Evolutionary conservation across 2,329 filamentous ascomycete species (phyloP), one percentile per base, ranked within the genome.

Genomic region (Peltaster fructicola): DNA sequence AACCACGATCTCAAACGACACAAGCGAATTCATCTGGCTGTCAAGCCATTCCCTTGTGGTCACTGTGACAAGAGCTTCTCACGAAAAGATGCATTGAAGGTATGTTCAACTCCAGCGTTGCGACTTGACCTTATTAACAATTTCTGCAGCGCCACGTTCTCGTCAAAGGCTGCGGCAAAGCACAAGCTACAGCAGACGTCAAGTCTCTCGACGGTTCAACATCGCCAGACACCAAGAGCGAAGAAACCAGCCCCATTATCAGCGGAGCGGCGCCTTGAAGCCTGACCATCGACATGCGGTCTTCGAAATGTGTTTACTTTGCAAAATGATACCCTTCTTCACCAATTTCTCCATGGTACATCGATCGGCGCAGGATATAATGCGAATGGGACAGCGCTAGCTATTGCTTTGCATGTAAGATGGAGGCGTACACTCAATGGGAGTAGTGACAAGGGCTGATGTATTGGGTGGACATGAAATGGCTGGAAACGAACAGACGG

Each of bases 11-110:
- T 95, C 40, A 98, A 98, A 55, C 68, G 88, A 25, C 88, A 98
- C 51, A 92, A 92, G 60, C 63, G 82, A 24, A 95, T 95, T 30
- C 88, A 98, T 51, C 54, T 95, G 30, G 79, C 82, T 0, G 80
- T 95, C 19, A 98, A 98, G 60, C 88, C 88, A 0, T 95, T 85
- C 50, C 84, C 84, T 0, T 98, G 88, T 49, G 68, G 61, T 5
- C 75, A 76, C 43, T 98, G 88, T 48, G 82, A 91, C 33, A 95
- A 95, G 65, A 88, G 79, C 47, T 98, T 98, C 45, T 93, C 84
- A 3, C 66, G 88, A 31, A 95, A 95, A 49, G 88, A 95, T 52
- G 88, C 88, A 7, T 59, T 98, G 15, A 95, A 95, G 78, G 88
- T 95, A 57, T 41, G 68, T 56, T 20, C 26, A 5, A 2, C 29